Evolutionary conservation across 192 early-diverging fungal species (phyloP).

Genomic region (Anaeromyces robustus): DNA sequence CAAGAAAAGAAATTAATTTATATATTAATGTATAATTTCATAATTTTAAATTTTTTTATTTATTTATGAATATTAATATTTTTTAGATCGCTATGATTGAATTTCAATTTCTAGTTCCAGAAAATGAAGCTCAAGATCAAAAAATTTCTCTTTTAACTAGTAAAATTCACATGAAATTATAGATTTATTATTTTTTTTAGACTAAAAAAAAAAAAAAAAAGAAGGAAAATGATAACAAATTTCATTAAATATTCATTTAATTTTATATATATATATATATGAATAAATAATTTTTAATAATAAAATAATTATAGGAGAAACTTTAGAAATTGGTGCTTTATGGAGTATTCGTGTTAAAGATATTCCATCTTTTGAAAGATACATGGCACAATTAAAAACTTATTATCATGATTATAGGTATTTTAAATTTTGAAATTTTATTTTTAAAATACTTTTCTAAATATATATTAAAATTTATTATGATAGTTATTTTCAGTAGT

Average conservation of each 20-base stretch:
- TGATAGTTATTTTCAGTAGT: no score
- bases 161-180: no score
- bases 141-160: background rate
- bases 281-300: no score
- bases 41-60: no score
- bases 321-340: constrained; percentile 80
- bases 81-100: background rate
- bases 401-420: constrained; percentile 75
- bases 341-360: constrained; percentile 73
- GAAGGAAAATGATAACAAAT: no score
- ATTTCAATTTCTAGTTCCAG: background rate
- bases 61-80: background rate
- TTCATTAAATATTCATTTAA: no score
- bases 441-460: background rate
- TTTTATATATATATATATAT: no score
- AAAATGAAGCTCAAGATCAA: background rate
- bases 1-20: no score
- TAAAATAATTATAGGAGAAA: constrained; percentile 35
- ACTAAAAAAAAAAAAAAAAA: no score
- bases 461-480: background rate
- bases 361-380: constrained; percentile 88
- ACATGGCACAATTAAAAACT: constrained; percentile 77
- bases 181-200: no score
- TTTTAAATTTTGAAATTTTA: no score
- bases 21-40: no score